Evolutionary conservation across 2,329 filamentous ascomycete genomes (phyloP).

Genomic region (Dactylellina haptotyla): DNA sequence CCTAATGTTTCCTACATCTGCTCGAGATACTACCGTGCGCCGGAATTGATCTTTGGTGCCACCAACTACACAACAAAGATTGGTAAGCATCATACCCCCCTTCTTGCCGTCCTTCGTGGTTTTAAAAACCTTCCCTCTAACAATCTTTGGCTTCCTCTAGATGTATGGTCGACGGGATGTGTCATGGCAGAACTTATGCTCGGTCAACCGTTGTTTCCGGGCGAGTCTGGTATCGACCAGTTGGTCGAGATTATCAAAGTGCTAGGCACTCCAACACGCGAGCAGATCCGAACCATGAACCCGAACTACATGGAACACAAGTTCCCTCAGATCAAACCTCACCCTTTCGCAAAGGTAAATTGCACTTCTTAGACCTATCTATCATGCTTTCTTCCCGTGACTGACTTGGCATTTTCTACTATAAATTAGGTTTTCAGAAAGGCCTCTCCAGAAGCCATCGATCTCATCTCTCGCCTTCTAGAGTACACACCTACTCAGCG

Average conservation of each 20-base stretch:
- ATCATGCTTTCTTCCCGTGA: not conserved
- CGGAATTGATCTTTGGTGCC: conserved; percentile 96
- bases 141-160: conserved; percentile 64
- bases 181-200: conserved; percentile 99
- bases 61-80: conserved; percentile 99
- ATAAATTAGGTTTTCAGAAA: conserved; percentile 83
- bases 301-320: conserved; percentile 99
- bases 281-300: conserved; percentile 99
- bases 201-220: conserved; percentile 95
- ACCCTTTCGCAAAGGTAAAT: conserved; percentile 90
- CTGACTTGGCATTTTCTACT: conserved; percentile 4
- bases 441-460: conserved; percentile 90
- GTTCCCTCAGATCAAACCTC: conserved; percentile 99
- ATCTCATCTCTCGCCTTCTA: conserved; percentile 89
- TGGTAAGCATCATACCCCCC: conserved; percentile 70
- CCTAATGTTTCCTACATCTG: conserved; percentile 99
- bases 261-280: conserved; percentile 91
- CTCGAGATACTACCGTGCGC: conserved; percentile 97
- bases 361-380: conserved; percentile 8
- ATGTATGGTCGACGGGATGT: conserved; percentile 99
- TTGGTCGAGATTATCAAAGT: conserved; percentile 99
- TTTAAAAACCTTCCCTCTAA: conserved; percentile 8
- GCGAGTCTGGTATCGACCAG: conserved; percentile 98
- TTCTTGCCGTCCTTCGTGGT: conserved; percentile 11
- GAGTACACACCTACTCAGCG: conserved; percentile 98